These are phyloP conservation scores for Tolypocladium endophyticum DNA, from an alignment of 2,329 filamentous ascomycete genomes.

Conservation along the genomic window DNA sequence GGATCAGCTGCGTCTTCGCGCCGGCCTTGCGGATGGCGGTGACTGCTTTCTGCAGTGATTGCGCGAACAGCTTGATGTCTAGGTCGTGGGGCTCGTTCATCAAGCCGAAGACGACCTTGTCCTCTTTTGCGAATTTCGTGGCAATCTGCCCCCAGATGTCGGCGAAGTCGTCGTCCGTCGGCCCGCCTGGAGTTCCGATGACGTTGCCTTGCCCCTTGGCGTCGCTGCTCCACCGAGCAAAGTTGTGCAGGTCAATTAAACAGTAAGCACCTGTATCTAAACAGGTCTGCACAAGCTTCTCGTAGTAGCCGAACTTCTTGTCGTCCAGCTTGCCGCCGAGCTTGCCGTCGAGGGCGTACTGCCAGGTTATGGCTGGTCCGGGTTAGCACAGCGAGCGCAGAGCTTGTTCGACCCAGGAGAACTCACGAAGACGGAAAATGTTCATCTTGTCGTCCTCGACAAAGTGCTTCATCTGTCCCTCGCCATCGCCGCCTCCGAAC, in stretches of 20 bases:
- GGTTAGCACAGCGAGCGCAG: no score
- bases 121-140: slow-evolving; percentile 43
- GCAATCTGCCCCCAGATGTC: slow-evolving; percentile 49
- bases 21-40: slow-evolving; percentile 54
- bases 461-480: slow-evolving; percentile 48
- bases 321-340: slow-evolving; percentile 38
- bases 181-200: slow-evolving; percentile 52
- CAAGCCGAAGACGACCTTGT: slow-evolving; percentile 47
- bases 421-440: slow-evolving; percentile 39
- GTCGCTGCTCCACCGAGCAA: slow-evolving; percentile 5
- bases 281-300: slow-evolving; percentile 45
- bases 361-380: slow-evolving; percentile 37
- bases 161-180: slow-evolving; percentile 46
- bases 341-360: slow-evolving; percentile 44
- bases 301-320: slow-evolving; percentile 38
- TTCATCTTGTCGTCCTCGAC: slow-evolving; percentile 39
- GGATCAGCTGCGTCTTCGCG: slow-evolving; percentile 53
- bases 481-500: slow-evolving; percentile 25
- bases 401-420: not conserved
- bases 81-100: slow-evolving; percentile 62
- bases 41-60: slow-evolving; percentile 51
- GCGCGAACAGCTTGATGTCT: slow-evolving; percentile 46
- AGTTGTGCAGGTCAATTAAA: slow-evolving; percentile 50
- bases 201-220: slow-evolving; percentile 29
- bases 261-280: slow-evolving; percentile 45